phyloP scores from a whole-genome alignment of 192 early-diverging fungal genomes.

The Coemansia umbellata region DNA sequence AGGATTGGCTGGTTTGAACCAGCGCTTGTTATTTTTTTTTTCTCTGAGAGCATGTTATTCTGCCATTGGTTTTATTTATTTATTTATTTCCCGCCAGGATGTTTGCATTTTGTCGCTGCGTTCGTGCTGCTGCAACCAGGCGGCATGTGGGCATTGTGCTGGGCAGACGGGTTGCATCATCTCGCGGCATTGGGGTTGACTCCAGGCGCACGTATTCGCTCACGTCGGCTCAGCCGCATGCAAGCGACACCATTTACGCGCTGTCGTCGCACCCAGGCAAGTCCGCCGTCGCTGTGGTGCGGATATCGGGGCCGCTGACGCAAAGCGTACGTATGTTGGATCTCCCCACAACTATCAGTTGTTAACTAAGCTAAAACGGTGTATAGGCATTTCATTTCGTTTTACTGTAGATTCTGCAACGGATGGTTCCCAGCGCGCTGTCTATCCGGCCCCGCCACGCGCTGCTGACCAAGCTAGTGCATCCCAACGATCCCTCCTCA shows the following conservation, averaged over 20 bases:
- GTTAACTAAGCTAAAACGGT: background rate
- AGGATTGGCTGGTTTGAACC: no score
- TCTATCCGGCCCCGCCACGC: conserved; percentile 4
- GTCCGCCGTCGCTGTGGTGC: conserved; percentile 72
- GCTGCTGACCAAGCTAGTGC: conserved; percentile 10
- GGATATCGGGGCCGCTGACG: conserved; percentile 62
- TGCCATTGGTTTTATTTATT: no score
- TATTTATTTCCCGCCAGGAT: no score
- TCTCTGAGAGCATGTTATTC: no score
- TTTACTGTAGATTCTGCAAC: conserved; percentile 1
- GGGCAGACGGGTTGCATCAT: background rate
- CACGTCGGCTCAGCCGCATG: background rate
- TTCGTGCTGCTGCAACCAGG: no score
- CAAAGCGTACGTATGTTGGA: conserved; percentile 22
- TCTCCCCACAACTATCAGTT: background rate
- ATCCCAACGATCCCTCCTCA: conserved; percentile 35
- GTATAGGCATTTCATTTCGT: background rate
- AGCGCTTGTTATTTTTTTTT: no score
- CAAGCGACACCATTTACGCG: conserved; percentile 65
- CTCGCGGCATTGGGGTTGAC: background rate
- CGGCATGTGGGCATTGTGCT: no score
- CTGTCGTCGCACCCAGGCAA: conserved; percentile 69
- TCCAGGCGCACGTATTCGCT: background rate
- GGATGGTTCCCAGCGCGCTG: conserved; percentile 7
- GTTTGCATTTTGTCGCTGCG: no score